These are phyloP conservation scores for Suillus subaureus DNA, from an alignment of 768 basidiomycete species.

Conservation along the genomic window DNA sequence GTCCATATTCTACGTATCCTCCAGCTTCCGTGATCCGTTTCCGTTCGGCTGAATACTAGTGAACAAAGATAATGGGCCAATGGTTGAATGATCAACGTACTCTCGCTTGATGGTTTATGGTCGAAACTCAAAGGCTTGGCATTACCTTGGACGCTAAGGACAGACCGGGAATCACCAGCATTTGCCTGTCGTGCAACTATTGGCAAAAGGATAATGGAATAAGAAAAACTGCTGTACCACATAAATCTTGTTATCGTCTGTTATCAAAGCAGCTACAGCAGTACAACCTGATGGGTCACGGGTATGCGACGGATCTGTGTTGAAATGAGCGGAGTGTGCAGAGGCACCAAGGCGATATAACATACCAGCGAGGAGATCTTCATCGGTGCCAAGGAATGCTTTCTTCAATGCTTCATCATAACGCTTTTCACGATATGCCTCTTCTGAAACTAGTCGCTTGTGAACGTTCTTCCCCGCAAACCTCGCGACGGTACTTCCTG, in stretches of 20 bases:
- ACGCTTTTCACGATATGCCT: slow-evolving; percentile 66
- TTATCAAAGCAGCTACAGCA: slow-evolving; percentile 86
- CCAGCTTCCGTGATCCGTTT: slow-evolving; percentile 87
- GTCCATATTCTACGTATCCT: slow-evolving; percentile 94
- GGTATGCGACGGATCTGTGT: slow-evolving; percentile 78
- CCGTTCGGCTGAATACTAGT: slow-evolving; percentile 63
- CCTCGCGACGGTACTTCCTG: slow-evolving; percentile 83
- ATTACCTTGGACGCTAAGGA: slow-evolving; percentile 81
- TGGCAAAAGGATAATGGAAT: slow-evolving; percentile 7
- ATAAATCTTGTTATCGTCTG: slow-evolving; percentile 74
- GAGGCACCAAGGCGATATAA: slow-evolving; percentile 12
- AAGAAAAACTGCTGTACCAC: slow-evolving; percentile 54
- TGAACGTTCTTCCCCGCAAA: slow-evolving; percentile 88
- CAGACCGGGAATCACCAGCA: slow-evolving; percentile 93
- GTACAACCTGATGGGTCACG: slow-evolving; percentile 97
- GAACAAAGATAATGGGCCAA: slow-evolving; percentile 1
- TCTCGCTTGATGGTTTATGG: slow-evolving; percentile 90
- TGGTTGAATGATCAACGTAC: slow-evolving; percentile 44
- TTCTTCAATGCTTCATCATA: slow-evolving; percentile 81
- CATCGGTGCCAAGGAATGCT: slow-evolving; percentile 93
- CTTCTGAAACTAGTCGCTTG: slow-evolving; percentile 71
- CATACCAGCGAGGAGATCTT: slow-evolving; percentile 85
- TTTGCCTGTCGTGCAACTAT: slow-evolving; percentile 70
- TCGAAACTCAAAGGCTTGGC: slow-evolving; percentile 91
- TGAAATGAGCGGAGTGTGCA: slow-evolving; percentile 5